Conservation (phyloP, 208 protist genomes). For the Trypanosoma congolense region DNA sequence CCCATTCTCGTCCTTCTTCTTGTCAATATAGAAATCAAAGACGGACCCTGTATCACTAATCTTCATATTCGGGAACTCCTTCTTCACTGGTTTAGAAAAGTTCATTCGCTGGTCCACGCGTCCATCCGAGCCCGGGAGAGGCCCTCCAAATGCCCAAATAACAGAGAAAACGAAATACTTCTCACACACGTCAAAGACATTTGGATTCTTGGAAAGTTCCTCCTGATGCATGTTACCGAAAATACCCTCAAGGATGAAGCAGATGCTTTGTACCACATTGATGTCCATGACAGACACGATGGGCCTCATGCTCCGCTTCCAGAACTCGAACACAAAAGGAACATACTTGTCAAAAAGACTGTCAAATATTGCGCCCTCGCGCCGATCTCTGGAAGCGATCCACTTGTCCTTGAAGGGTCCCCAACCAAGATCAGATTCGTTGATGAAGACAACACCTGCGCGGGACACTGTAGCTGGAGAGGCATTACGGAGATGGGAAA, state of each 20-base stretch:
- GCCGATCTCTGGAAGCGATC: conserved; percentile 87
- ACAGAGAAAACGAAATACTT: conserved; percentile 96
- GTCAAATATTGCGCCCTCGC: conserved; percentile 91
- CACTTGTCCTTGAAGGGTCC: conserved; percentile 95
- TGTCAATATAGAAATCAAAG: conserved; percentile 96
- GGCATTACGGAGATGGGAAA: conserved; percentile 95
- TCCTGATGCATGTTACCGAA: conserved; percentile 80
- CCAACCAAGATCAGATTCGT: conserved; percentile 97
- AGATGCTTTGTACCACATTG: conserved; percentile 95
- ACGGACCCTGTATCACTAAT: conserved; percentile 88
- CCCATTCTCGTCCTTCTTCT: conserved; percentile 81
- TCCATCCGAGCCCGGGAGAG: conserved; percentile 93
- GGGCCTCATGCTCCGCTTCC: conserved; percentile 86
- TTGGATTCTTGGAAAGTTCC: conserved; percentile 80
- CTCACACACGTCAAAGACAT: conserved; percentile 93
- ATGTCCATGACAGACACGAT: conserved; percentile 92
- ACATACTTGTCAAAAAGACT: conserved; percentile 98
- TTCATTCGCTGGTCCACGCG: conserved; percentile 87
- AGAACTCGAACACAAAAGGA: conserved; percentile 90
- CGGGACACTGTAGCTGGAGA: conserved; percentile 98
- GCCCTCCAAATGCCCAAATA: conserved; percentile 97
- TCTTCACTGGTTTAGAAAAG: conserved; percentile 95
- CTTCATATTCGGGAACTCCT: conserved; percentile 92
- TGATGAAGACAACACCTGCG: conserved; percentile 97
- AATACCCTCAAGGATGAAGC: conserved; percentile 94